These are phyloP conservation scores for Smittium culicis DNA, from an alignment of 371 early-diverging fungal genomes.

Conservation along the genomic window DNA sequence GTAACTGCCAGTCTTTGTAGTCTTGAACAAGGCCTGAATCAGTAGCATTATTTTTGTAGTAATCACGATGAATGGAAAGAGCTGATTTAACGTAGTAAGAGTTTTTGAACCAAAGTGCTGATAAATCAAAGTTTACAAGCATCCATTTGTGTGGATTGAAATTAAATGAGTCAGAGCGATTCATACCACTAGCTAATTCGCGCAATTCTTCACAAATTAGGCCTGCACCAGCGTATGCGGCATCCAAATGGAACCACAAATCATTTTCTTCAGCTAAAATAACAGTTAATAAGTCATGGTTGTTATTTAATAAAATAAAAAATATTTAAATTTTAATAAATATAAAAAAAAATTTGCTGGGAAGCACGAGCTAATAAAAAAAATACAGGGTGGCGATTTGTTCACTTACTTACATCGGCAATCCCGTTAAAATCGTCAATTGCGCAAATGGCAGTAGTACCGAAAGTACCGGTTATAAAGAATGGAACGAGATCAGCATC, in stretches of 20 bases:
- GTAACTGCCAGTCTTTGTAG: conserved; percentile 42
- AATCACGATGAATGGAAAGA: conserved; percentile 32
- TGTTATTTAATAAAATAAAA: background rate
- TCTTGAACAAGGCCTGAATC: conserved; percentile 33
- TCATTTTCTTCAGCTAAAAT: conserved; percentile 17
- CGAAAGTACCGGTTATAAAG: conserved; percentile 40
- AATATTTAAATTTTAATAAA: no score
- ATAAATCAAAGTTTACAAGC: conserved; percentile 38
- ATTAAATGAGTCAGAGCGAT: no score
- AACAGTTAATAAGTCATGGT: conserved; percentile 1
- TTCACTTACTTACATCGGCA: conserved; percentile 24
- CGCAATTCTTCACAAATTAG: conserved; percentile 39
- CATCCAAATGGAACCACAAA: conserved; percentile 41
- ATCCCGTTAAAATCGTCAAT: conserved; percentile 39
- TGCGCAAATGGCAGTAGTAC: conserved; percentile 40
- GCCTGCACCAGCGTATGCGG: conserved; percentile 45
- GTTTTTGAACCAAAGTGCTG: conserved; percentile 34
- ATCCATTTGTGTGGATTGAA: conserved; percentile 50
- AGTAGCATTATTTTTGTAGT: conserved; percentile 29
- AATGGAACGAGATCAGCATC: conserved; percentile 39
- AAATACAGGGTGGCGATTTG: conserved; percentile 13
- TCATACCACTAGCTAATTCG: no score
- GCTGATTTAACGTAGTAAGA: conserved; percentile 19
- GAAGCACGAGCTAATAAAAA: background rate
- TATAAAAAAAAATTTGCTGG: no score